A percentile compares a stretch with the other conserved stretches of the same genome.
These are phyloP conservation scores for Raffaelea ambrosiae DNA, from an alignment of 2,329 filamentous ascomycete species.

Conservation along the genomic window DNA sequence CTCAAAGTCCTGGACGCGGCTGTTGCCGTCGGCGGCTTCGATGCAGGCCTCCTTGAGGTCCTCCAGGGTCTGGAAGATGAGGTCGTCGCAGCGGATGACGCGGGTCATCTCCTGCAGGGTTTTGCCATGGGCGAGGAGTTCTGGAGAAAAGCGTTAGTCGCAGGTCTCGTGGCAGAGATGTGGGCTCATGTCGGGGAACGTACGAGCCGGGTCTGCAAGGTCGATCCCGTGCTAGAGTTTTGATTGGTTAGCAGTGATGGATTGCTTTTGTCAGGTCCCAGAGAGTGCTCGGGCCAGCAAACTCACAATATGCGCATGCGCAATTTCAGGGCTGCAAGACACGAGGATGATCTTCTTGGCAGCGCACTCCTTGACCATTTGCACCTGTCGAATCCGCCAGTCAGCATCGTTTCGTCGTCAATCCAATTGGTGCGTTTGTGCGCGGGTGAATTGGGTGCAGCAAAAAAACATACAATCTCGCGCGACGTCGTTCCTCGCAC, in stretches of 20 bases:
- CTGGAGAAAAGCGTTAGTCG: not conserved
- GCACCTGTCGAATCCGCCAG: not conserved
- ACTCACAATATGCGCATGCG: constrained; percentile 65
- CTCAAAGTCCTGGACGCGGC: constrained; percentile 54
- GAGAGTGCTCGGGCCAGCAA: no score
- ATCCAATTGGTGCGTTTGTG: no score
- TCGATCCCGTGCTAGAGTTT: constrained; percentile 31
- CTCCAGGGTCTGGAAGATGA: constrained; percentile 54
- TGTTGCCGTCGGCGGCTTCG: constrained; percentile 52
- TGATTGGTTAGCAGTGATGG: not conserved
- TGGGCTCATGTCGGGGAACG: not conserved
- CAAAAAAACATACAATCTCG: constrained; percentile 32
- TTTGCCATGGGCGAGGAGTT: constrained; percentile 17
- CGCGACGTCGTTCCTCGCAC: constrained; percentile 54
- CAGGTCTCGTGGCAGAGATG: not conserved
- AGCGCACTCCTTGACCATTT: constrained; percentile 32
- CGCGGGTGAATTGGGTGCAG: no score
- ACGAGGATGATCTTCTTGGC: constrained; percentile 42
- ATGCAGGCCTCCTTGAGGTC: constrained; percentile 76
- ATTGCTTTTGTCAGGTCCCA: no score
- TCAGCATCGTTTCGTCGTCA: not conserved
- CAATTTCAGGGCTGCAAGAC: constrained; percentile 81
- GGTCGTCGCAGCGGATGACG: constrained; percentile 35
- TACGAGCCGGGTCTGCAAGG: constrained; percentile 26
- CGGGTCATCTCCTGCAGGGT: constrained; percentile 32